Percentiles rank a stretch among this genome's conserved stretches.
These are phyloP conservation scores for Trametes cingulata DNA, from an alignment of 768 basidiomycete species.

Conservation along the genomic window DNA sequence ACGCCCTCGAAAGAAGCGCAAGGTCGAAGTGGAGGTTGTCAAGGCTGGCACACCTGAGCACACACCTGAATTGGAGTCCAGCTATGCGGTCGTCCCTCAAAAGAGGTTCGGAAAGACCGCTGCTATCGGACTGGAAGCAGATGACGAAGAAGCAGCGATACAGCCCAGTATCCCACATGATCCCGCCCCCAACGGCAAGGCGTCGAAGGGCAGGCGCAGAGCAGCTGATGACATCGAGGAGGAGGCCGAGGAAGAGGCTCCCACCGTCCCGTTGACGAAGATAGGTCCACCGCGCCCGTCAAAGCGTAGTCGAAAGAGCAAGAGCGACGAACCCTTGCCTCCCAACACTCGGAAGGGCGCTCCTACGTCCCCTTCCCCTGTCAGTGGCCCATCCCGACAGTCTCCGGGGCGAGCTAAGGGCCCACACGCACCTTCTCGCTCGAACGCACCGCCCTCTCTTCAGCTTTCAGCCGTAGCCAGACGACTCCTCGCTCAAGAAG, in stretches of 20 bases:
- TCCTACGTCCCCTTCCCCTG: too few relatives aligned
- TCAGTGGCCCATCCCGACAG: too few relatives aligned
- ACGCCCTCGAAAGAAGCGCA: slow-evolving; percentile 17
- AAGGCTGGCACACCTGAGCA: background rate
- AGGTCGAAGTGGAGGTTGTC: slow-evolving; percentile 14
- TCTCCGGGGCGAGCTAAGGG: too few relatives aligned
- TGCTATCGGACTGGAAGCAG: background rate
- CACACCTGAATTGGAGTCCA: background rate
- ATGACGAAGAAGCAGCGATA: background rate
- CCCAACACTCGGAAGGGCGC: too few relatives aligned
- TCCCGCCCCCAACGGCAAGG: too few relatives aligned
- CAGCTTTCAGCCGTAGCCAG: background rate
- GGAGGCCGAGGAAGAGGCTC: background rate
- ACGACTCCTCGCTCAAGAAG: slow-evolving; percentile 16
- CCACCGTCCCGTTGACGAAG: slow-evolving; percentile 6
- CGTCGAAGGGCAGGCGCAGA: slow-evolving; percentile 6
- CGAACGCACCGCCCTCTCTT: background rate
- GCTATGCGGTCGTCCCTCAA: background rate
- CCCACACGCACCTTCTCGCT: too few relatives aligned
- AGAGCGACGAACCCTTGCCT: background rate
- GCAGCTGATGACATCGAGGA: background rate
- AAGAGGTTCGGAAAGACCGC: background rate
- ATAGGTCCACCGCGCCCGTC: slow-evolving; percentile 19
- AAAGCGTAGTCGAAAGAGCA: slow-evolving; percentile 6
- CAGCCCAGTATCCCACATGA: too few relatives aligned